Evolutionary conservation across 169 alveolate genomes (phyloP), one percentile per base, ranked within the genome.

Genomic region (Plasmodium vinckei): DNA sequence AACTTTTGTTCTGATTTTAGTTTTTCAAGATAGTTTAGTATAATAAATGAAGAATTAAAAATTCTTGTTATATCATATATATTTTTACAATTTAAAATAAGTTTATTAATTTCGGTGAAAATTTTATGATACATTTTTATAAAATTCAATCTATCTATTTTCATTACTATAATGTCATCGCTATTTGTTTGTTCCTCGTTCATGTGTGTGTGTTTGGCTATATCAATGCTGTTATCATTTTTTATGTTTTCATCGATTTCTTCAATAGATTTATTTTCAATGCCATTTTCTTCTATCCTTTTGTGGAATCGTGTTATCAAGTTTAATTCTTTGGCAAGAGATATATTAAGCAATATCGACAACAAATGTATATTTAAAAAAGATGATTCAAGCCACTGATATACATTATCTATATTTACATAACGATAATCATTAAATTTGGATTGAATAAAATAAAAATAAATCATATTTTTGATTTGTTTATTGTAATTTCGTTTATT

Each of bases 291-390:
- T 33, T 33, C 42, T 33, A 33, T 33, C 42, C 42, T 33, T 2
- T 33, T 33, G 42, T 4, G 7, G 5, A 4, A 33, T 33, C 42
- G 42, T 13, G 42, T 86, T 44, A 86, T 46, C 13, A 86, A 23
- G 42, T 69, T 68, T 44, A 69, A 72, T 19, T 86, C 91, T 25
- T 56, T 68, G 13, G 75, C 63, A 17, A 86, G 57, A 19, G 71
- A 67, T 44, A 51, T 69, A 54, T 64, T 69, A 39, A 86, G 86
- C 54, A 86, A 53, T 23, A 69, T 68, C 6, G 70, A 61, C 25
- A 86, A 51, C 2, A 86, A 5, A 64, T 70, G 91, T 69, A 86
- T 86, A 53, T 86, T 86, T 64, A 86, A 25, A 86, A 86, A 86
- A 39, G 87, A 86, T 39, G 13, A 69, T n/a, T 44, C 44, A 10